A percentile compares a stretch with the other conserved stretches of the same genome.
These are phyloP conservation scores for Pisolithus tinctorius DNA, from an alignment of 768 basidiomycete species.

Conservation along the genomic window DNA sequence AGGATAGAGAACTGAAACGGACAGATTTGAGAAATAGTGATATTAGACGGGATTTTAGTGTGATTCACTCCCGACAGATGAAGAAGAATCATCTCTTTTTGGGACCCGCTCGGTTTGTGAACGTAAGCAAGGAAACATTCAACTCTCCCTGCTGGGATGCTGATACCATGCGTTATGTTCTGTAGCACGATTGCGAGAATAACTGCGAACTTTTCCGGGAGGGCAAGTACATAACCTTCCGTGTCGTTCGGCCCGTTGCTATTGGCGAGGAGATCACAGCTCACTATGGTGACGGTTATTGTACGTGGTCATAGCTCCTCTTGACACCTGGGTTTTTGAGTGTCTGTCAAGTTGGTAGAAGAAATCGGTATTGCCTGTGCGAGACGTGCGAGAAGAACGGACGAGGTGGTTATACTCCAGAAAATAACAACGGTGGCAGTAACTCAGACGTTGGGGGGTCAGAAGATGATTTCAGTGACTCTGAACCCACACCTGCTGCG, in stretches of 20 bases:
- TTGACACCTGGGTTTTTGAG: constrained; percentile 21
- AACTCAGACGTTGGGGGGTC: constrained; percentile 38
- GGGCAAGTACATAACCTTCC: constrained; percentile 85
- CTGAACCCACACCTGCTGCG: constrained; percentile 42
- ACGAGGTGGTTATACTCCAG: constrained; percentile 62
- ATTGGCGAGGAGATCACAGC: constrained; percentile 86
- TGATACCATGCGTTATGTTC: constrained; percentile 9
- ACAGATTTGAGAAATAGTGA: constrained; percentile 64
- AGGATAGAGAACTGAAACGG: constrained; percentile 80
- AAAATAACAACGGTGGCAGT: constrained; percentile 46
- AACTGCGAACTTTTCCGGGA: constrained; percentile 87
- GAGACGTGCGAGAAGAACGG: constrained; percentile 79
- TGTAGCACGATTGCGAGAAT: constrained; percentile 83
- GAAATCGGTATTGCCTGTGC: constrained; percentile 73
- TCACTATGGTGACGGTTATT: constrained; percentile 87
- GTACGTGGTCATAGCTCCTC: constrained; percentile 41
- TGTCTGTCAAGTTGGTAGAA: constrained; percentile 48
- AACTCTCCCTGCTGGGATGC: neutral
- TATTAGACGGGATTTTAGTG: constrained; percentile 83
- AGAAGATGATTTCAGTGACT: constrained; percentile 27
- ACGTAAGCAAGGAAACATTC: constrained; percentile 46
- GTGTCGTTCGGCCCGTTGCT: constrained; percentile 69
- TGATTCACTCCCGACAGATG: constrained; percentile 86
- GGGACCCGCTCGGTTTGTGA: constrained; percentile 88
- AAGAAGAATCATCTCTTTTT: constrained; percentile 90